phyloP scores from a whole-genome alignment of 495 filamentous ascomycete genomes.

The Talaromyces ruber region DNA sequence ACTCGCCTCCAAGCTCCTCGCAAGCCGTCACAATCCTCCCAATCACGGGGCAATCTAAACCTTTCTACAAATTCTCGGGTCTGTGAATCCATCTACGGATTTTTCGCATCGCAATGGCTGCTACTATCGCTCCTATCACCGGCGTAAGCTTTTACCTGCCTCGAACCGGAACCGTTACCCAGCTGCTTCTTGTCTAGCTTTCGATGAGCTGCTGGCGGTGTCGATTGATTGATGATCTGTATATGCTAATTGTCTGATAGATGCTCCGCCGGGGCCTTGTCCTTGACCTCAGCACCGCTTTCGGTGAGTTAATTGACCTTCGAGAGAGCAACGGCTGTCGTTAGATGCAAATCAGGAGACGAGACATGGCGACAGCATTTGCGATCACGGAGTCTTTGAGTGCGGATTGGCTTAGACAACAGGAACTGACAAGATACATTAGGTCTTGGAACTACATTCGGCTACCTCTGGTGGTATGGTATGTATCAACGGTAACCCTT shows the following conservation, averaged over 20 bases:
- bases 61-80: slow-evolving; percentile 1
- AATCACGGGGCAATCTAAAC: slow-evolving; percentile 9
- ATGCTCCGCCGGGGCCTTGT: slow-evolving; percentile 68
- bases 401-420: too few species aligned
- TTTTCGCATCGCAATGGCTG: slow-evolving; percentile 32
- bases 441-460: slow-evolving; percentile 64
- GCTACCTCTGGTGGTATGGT: slow-evolving; percentile 79
- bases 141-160: slow-evolving; percentile 30
- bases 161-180: not conserved
- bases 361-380: not conserved
- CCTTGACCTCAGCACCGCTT: slow-evolving; percentile 67
- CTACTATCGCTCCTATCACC: slow-evolving; percentile 38
- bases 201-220: not conserved
- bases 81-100: slow-evolving; percentile 3
- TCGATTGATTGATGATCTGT: not conserved
- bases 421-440: not conserved
- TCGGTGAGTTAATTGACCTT: slow-evolving; percentile 49
- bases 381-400: not conserved
- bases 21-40: slow-evolving; percentile 13
- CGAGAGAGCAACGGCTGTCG: not conserved
- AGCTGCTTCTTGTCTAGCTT: slow-evolving; percentile 6
- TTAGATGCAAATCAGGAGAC: not conserved
- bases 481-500: slow-evolving; percentile 26
- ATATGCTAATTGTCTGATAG: slow-evolving; percentile 24
- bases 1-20: slow-evolving; percentile 12